phyloP scores from a whole-genome alignment of 164 flowering plant species.

The Aristolochia contorta region DNA sequence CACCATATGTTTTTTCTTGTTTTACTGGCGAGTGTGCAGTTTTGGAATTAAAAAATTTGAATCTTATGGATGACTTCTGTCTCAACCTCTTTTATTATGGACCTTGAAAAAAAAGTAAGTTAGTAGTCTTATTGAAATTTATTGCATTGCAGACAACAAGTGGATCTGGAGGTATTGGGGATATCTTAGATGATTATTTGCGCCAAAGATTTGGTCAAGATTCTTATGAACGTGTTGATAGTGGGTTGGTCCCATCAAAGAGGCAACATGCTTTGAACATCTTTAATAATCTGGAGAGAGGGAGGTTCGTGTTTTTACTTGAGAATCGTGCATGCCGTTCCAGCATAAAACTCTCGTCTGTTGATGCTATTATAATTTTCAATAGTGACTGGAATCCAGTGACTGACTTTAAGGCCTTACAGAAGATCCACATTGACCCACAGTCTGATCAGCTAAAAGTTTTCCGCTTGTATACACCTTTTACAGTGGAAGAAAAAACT shows the following conservation, averaged over 20 bases:
- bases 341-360: constrained; percentile 59
- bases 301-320: constrained; percentile 64
- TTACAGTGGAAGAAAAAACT: constrained; percentile 72
- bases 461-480: constrained; percentile 68
- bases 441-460: constrained; percentile 43
- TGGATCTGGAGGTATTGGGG: constrained; percentile 52
- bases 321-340: constrained; percentile 74
- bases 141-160: constrained; percentile 38
- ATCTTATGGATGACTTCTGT: too few species aligned
- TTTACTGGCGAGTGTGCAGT: neutral
- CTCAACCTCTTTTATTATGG: too few species aligned
- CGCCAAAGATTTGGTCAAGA: constrained; percentile 63
- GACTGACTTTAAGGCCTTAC: constrained; percentile 62
- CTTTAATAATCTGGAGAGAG: constrained; percentile 54
- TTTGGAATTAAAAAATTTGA: neutral
- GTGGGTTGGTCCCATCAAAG: constrained; percentile 28
- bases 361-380: constrained; percentile 58
- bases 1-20: neutral
- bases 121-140: neutral
- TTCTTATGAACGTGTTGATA: constrained; percentile 74
- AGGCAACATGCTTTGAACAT: constrained; percentile 55
- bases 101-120: too few species aligned
- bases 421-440: constrained; percentile 53
- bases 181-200: constrained; percentile 74
- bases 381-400: constrained; percentile 77